Evolutionary conservation across 1,284 basidiomycete genomes (phyloP), one percentile per base, ranked within the genome.

Genomic region (Phylloboletellus chloephorus): DNA sequence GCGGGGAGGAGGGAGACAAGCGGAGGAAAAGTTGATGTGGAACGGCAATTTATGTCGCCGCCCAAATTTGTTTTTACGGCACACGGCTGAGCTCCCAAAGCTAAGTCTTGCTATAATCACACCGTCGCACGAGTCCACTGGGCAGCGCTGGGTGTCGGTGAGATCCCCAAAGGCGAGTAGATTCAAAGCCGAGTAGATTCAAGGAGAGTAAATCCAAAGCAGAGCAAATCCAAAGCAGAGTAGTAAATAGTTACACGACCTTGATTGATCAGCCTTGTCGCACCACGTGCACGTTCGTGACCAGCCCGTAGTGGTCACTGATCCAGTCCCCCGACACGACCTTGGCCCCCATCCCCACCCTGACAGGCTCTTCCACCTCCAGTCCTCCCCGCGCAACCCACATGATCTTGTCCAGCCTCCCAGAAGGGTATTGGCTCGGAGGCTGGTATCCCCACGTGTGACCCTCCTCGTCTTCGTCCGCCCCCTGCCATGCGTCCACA

Each of bases 381-480:
- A 74, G 66, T 2, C 68, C 67, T 30, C 63, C 64, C 12, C 66
- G 60, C 8, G 69, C 61, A 15, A 72, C 60, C 53, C 75, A 82
- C 33, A 83, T 58, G n/a, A 86, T 61, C 56, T 76, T 82, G 63
- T 86, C 83, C 50, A 85, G 52, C 41, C 82, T 61, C 7, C 61
- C 72, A 2, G 72, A 50, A 1, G 78, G 74, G 46, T 54, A 76
- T 15, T 60, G 53, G 2, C 49, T 47, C 10, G 58, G 59, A 2
- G 72, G 66, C 54, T 83, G 82, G 47, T 73, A 73, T 4, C 82
- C 83, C 83, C 82, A 86, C 0, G 82, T 86, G 44, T 66, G 65
- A 5, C 72, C 73, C 0, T 65, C 58, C 19, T 67, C 61, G 24
- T 73, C 71, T 2, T 57, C 56, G 10, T 61, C 58, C 7, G 49